Conservation (phyloP, 2,329 filamentous ascomycete species). For the Gaeumannomyces tritici region DNA sequence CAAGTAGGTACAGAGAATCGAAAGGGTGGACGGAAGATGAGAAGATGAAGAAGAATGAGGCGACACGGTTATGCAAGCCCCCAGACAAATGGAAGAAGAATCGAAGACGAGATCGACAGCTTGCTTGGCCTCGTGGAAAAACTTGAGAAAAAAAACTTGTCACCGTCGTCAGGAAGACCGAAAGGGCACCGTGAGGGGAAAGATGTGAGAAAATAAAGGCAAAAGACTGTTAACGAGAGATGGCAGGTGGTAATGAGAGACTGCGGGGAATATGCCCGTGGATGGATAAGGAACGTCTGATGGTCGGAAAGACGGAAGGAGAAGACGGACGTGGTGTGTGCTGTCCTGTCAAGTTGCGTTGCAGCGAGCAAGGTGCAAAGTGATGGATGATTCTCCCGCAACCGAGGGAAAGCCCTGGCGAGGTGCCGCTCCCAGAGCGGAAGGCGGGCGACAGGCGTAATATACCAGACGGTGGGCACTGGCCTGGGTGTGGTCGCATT, state of each 20-base stretch:
- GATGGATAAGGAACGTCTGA: not conserved
- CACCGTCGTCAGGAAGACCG: not conserved
- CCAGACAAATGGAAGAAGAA: not conserved
- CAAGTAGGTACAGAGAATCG: constrained; percentile 2
- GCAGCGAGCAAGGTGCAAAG: not conserved
- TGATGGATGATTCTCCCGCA: not conserved
- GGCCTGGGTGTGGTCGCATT: not conserved
- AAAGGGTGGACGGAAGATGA: not conserved
- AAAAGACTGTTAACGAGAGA: not conserved
- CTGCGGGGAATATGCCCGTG: not conserved
- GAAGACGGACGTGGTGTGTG: not conserved
- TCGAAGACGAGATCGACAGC: constrained; percentile 1
- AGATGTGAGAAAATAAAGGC: not conserved
- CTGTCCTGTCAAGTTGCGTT: not conserved
- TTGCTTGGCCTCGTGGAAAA: not conserved
- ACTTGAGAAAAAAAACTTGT: not conserved
- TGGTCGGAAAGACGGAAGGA: not conserved
- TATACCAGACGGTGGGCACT: not conserved
- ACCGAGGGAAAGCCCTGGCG: not conserved
- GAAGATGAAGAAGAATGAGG: too few species aligned
- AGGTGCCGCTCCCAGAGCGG: not conserved
- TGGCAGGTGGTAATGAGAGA: not conserved
- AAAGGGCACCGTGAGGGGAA: not conserved
- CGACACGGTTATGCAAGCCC: not conserved
- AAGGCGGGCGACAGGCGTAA: not conserved